Conservation (phyloP, 495 filamentous ascomycete species). For the Hyaloscypha variabilis region DNA sequence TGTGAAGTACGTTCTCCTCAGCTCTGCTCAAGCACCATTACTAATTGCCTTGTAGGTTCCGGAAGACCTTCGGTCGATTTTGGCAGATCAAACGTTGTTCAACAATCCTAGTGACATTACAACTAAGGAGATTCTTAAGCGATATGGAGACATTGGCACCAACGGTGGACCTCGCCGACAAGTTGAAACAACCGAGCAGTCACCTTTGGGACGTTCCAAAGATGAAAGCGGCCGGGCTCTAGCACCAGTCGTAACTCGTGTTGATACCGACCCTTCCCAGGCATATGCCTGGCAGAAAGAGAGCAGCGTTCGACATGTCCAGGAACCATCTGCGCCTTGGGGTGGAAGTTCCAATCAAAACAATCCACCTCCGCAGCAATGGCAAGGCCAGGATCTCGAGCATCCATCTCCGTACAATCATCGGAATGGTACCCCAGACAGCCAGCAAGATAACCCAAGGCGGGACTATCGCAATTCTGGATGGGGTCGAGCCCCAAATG, state of each 20-base stretch:
- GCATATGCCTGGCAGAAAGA: conserved; percentile 77
- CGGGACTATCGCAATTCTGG: conserved; percentile 56
- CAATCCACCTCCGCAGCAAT: conserved; percentile 48
- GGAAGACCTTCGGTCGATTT: conserved; percentile 82
- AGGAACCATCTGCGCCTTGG: conserved; percentile 55
- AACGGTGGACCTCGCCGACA: conserved; percentile 61
- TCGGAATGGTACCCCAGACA: conserved; percentile 35
- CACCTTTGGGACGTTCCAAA: conserved; percentile 48
- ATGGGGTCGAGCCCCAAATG: conserved; percentile 40
- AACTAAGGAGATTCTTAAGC: conserved; percentile 93
- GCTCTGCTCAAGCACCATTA: conserved; percentile 24
- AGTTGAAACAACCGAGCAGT: conserved; percentile 48
- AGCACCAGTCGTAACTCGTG: conserved; percentile 56
- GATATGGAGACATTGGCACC: conserved; percentile 75
- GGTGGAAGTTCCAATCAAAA: conserved; percentile 36
- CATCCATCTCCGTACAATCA: conserved; percentile 36
- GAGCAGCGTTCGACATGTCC: conserved; percentile 76
- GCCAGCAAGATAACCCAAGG: conserved; percentile 35
- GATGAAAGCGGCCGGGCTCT: conserved; percentile 42
- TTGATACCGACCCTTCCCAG: conserved; percentile 79
- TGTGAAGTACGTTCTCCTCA: conserved; percentile 72
- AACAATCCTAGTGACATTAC: conserved; percentile 83
- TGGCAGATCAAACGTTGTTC: conserved; percentile 82
- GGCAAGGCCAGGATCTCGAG: conserved; percentile 40
- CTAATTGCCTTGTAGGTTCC: conserved; percentile 68